Evolutionary conservation across 225 moss, liverwort and hornwort species (phyloP).

Genomic region (Physcomitrium patens): DNA sequence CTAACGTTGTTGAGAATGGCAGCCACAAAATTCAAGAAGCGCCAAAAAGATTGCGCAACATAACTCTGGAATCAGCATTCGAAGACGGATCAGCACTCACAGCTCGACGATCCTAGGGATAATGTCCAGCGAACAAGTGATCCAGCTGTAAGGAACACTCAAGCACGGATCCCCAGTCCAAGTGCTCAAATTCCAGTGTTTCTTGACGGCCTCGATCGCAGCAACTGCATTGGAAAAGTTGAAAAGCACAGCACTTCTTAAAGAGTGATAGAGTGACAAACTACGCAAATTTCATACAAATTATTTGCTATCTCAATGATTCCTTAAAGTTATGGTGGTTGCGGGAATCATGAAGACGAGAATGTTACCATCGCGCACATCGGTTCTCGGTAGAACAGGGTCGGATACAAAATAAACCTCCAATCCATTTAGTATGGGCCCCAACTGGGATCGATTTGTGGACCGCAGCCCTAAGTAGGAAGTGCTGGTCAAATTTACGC

Average conservation of each 20-base stretch:
- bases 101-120: constrained; percentile 34
- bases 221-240: constrained; percentile 31
- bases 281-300: too few species aligned
- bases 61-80: not conserved
- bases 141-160: constrained; percentile 38
- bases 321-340: not conserved
- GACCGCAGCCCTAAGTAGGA: constrained; percentile 28
- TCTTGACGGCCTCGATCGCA: constrained; percentile 36
- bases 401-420: constrained; percentile 37
- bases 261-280: not conserved
- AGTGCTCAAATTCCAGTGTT: constrained; percentile 30
- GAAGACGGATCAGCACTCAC: constrained; percentile 26
- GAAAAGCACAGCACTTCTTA: not conserved
- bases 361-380: constrained; percentile 38
- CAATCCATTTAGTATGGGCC: constrained; percentile 39
- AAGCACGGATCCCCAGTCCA: constrained; percentile 56
- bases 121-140: constrained; percentile 27
- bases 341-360: not conserved
- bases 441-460: constrained; percentile 23
- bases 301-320: too few species aligned
- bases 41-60: not conserved
- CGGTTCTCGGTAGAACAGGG: constrained; percentile 35
- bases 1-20: not conserved
- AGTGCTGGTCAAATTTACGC: constrained; percentile 5
- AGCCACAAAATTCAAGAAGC: not conserved